Evolutionary conservation across 2,329 filamentous ascomycete genomes (phyloP).

Genomic region (Monosporascus sp.): DNA sequence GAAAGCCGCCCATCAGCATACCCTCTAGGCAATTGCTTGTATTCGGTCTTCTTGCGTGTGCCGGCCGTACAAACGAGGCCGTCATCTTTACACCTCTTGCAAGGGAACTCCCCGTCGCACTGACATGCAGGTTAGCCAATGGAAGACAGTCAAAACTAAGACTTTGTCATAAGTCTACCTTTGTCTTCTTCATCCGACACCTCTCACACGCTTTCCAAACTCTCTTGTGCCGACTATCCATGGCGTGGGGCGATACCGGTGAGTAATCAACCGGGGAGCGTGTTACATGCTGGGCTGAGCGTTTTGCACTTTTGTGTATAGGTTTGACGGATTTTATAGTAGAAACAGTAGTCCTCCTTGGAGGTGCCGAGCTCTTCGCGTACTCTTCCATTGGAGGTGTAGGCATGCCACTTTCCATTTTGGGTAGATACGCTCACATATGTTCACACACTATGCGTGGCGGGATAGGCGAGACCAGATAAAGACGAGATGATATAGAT

Average conservation of each 20-base stretch:
- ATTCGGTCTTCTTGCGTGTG: constrained; percentile 62
- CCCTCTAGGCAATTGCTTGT: constrained; percentile 60
- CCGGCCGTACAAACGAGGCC: constrained; percentile 59
- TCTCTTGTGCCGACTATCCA: constrained; percentile 56
- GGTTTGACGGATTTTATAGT: constrained; percentile 44
- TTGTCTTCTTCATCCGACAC: constrained; percentile 66
- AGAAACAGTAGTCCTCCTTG: constrained; percentile 25
- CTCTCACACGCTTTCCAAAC: constrained; percentile 64
- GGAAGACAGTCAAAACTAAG: no score
- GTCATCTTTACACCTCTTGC: constrained; percentile 62
- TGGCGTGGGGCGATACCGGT: constrained; percentile 30
- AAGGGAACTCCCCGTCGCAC: constrained; percentile 62
- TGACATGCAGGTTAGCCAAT: constrained; percentile 22
- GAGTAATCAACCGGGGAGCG: constrained; percentile 32
- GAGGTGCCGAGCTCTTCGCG: constrained; percentile 18
- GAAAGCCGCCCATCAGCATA: constrained; percentile 27
- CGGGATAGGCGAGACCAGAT: constrained; percentile 1
- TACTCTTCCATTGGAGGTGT: constrained; percentile 43
- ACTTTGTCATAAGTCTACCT: constrained; percentile 35
- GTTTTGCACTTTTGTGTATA: constrained; percentile 46
- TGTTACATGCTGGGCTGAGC: constrained; percentile 36
- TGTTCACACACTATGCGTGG: constrained; percentile 8
- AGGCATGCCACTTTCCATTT: constrained; percentile 47
- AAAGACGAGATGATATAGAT: constrained; percentile 6
- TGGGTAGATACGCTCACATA: constrained; percentile 11